These are phyloP conservation scores for Phaffia rhodozyma DNA, from an alignment of 1,284 basidiomycete species.

Conservation along the genomic window DNA sequence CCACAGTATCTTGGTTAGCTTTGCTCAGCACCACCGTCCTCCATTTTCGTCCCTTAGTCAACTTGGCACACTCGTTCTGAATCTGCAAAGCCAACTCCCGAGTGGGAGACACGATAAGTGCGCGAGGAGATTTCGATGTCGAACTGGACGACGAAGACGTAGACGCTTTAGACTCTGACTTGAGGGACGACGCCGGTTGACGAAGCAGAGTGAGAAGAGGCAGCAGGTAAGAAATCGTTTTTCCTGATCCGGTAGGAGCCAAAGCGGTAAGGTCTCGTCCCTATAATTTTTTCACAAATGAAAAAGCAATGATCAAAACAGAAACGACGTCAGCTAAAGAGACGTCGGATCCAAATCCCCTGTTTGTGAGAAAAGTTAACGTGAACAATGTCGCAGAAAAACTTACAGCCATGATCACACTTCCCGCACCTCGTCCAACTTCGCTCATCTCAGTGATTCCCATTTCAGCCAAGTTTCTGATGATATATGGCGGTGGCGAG, in stretches of 20 bases:
- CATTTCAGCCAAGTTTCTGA: constrained; percentile 50
- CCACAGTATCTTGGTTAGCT: constrained; percentile 44
- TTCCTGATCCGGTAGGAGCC: constrained; percentile 88
- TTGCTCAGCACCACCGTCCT: constrained; percentile 69
- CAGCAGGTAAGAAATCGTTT: constrained; percentile 78
- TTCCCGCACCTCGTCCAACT: constrained; percentile 14
- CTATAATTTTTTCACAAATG: constrained; percentile 31
- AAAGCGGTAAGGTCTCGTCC: constrained; percentile 74
- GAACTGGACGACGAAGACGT: constrained; percentile 33
- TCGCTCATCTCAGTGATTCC: constrained; percentile 39
- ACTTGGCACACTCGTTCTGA: constrained; percentile 74
- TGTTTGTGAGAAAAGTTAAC: constrained; percentile 50
- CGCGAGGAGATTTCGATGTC: constrained; percentile 49
- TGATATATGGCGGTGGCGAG: constrained; percentile 44
- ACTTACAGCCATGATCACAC: constrained; percentile 18
- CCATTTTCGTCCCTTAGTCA: constrained; percentile 75
- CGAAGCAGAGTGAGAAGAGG: constrained; percentile 59
- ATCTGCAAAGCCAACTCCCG: constrained; percentile 96
- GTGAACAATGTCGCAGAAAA: constrained; percentile 53
- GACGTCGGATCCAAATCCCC: constrained; percentile 23
- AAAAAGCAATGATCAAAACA: constrained; percentile 28
- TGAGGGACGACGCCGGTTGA: constrained; percentile 43
- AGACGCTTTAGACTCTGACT: constrained; percentile 18
- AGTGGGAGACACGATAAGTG: constrained; percentile 79
- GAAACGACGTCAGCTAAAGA: constrained; percentile 35